Evolutionary conservation across 2,329 filamentous ascomycete genomes (phyloP), one percentile per base, ranked within the genome.

Genomic region (Paraconiothyrium sp.): DNA sequence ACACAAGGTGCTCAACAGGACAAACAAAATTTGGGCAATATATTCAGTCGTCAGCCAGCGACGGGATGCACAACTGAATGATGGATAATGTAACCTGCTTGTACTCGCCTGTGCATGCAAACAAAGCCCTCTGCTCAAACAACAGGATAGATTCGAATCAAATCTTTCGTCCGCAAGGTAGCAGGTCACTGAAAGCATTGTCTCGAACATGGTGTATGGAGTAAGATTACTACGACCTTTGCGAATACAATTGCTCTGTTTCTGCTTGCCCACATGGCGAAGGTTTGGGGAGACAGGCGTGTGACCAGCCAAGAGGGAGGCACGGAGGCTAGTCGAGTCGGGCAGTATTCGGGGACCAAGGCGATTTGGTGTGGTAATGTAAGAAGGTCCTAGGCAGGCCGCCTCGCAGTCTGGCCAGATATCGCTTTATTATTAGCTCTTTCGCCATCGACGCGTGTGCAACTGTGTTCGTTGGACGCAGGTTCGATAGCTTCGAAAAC

Each of bases 381-480:
- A 68, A 66, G 61, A 69, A 60, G 66, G 68, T 43, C 47, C 16
- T 20, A 10, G 39, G 51, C 39, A 54, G 64, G 43, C 37, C n/a
- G 41, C 58, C 64, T 63, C 62, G 62, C 60, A 60, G 59, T 50
- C 56, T 41, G 20, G 32, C 41, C 47, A 16, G 48, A 58, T 49
- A 47, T 50, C 24, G n/a, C n/a, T 51, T 48, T 59, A 55, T 48
- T 46, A 41, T 66, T 63, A 58, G 57, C 2, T 41, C 39, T 44
- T 32, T 44, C 2, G 39, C 34, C 50, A 46, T 32, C 14, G 51
- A 20, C 13, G 13, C 24, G 51, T 22, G 51, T 14, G 6, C 48
- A 50, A 6, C 10, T 35, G 48, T 13, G 30, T 37, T 5, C 32
- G 49, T 14, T 27, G 34, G 20, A 35, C 32, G 32, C 16, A 22